Percentiles rank a stretch among this genome's conserved stretches.
Conservation (phyloP, 371 early-diverging fungal species). For the Lichtheimia ornata region DNA sequence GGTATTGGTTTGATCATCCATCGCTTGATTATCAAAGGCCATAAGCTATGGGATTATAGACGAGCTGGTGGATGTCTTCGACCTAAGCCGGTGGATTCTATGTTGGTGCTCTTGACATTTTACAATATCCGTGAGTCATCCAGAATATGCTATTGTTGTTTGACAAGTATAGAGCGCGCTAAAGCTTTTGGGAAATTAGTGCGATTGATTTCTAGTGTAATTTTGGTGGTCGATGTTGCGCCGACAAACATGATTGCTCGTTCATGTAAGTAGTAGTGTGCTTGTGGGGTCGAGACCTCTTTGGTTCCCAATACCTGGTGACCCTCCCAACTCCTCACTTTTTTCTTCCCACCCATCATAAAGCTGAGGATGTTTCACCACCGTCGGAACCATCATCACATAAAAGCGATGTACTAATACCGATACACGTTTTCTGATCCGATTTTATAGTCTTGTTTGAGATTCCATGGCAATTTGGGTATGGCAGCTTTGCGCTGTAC, state of each 20-base stretch:
- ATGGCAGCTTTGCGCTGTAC: slow-evolving; percentile 27
- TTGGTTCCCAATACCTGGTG: too few relatives aligned
- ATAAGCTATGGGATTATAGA: slow-evolving; percentile 17
- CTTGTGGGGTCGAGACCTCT: too few relatives aligned
- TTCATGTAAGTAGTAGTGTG: slow-evolving; percentile 22
- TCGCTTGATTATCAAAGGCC: slow-evolving; percentile 21
- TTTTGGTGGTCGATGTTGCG: slow-evolving; percentile 23
- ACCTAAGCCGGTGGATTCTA: slow-evolving; percentile 28
- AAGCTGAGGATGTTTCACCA: not conserved
- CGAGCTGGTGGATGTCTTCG: slow-evolving; percentile 19
- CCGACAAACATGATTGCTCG: slow-evolving; percentile 27
- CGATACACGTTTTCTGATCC: not conserved
- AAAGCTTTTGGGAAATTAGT: slow-evolving; percentile 13
- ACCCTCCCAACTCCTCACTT: not conserved
- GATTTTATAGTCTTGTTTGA: slow-evolving; percentile 21
- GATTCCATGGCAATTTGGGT: slow-evolving; percentile 34
- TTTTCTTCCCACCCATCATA: not conserved
- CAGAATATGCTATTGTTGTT: not conserved
- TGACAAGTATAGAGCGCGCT: too few relatives aligned
- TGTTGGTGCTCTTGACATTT: slow-evolving; percentile 20
- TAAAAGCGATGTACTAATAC: too few relatives aligned
- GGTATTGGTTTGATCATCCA: slow-evolving; percentile 19
- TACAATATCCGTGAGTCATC: slow-evolving; percentile 23
- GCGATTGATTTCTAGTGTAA: slow-evolving; percentile 23
- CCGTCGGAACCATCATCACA: too few relatives aligned